Evolutionary conservation across 306 rosid species (phyloP).

Genomic region (Chamaecrista fasciculata): DNA sequence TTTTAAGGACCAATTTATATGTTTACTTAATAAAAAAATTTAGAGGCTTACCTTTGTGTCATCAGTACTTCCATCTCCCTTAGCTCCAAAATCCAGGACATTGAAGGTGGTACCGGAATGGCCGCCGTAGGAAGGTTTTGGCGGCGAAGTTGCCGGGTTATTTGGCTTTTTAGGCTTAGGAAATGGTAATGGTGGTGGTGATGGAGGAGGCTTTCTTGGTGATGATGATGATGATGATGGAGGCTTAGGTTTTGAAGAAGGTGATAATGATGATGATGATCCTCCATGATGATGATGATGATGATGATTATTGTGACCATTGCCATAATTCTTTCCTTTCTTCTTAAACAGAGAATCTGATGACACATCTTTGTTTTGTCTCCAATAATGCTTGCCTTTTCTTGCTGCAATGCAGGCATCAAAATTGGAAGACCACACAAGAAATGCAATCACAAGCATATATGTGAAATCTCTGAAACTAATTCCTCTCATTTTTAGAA

Average conservation of each 20-base stretch:
- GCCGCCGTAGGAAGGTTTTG: slow-evolving; percentile 42
- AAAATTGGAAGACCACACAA: slow-evolving; percentile 72
- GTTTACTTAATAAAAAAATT: too few relatives aligned
- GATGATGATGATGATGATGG: slow-evolving; percentile 41
- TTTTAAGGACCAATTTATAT: too few relatives aligned
- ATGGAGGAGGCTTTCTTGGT: slow-evolving; percentile 50
- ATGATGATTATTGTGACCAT: slow-evolving; percentile 31
- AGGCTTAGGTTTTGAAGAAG: slow-evolving; percentile 50
- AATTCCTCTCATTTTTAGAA: slow-evolving; percentile 56
- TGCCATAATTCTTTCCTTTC: slow-evolving; percentile 56
- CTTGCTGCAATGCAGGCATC: slow-evolving; percentile 88
- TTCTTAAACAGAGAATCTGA: slow-evolving; percentile 50
- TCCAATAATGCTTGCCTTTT: slow-evolving; percentile 85
- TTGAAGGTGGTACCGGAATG: slow-evolving; percentile 40
- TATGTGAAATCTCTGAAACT: slow-evolving; percentile 58
- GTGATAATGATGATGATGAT: slow-evolving; percentile 33
- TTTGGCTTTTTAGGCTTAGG: slow-evolving; percentile 34
- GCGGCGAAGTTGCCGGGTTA: slow-evolving; percentile 44
- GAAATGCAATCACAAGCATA: slow-evolving; percentile 47
- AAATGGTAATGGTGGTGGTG: slow-evolving; percentile 36
- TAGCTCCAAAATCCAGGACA: slow-evolving; percentile 89
- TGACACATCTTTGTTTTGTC: slow-evolving; percentile 47
- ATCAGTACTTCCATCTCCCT: slow-evolving; percentile 76
- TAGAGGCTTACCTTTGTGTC: slow-evolving; percentile 96
- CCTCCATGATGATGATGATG: slow-evolving; percentile 51